Base-by-base conservation (phyloP, 169 alveolate species). In the Cryptosporidium muris region DNA sequence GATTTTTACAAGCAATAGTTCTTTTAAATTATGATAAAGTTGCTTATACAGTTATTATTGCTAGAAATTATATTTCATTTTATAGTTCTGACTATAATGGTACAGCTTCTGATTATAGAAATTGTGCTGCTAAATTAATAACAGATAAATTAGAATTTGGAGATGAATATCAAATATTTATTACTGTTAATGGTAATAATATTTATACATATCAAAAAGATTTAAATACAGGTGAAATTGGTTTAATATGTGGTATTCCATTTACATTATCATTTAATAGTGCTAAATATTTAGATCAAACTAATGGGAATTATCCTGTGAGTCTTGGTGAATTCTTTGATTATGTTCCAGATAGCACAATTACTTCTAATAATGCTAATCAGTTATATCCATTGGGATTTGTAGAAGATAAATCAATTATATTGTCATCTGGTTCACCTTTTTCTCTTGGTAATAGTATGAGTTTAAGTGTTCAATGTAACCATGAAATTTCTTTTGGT, bases 391-490 rank as follows among this genome's bases (percentile, higher is more conserved):
- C 85, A 43, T 58, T 74, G 68, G 85, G 85, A 58, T 58, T 68
- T 12, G 85, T 74, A 36, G 38, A 7, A 11, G n/a, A 66, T 2
- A 74, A 74, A 40, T 58, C 54, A 58, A 68, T 49, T 1, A 43
- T 74, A 9, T 56, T 74, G 25, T 56, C 85, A 9, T 74, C 85
- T 16, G 85, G 85, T 40, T 38, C 45, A 49, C 85, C 85, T 58
- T 74, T 74, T 56, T 74, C 85, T 34, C 85, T 68, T 12, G 64
- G 64, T 74, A 68, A 74, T 43, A 74, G 85, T 74, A 58, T 74
- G 37, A 74, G 85, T 74, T 40, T 74, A 14, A 16, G 43, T 16
- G 6, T 60, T 34, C 43, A 63, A 16, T 74, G 85, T 36, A 62
- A 68, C 3, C 40, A 74, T 45, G 85, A 74, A 43, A 14, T 74